Percentiles rank a stretch among this genome's conserved stretches.
Evolutionary conservation across 2,329 filamentous ascomycete species (phyloP).

Genomic region (Nemania sp.): DNA sequence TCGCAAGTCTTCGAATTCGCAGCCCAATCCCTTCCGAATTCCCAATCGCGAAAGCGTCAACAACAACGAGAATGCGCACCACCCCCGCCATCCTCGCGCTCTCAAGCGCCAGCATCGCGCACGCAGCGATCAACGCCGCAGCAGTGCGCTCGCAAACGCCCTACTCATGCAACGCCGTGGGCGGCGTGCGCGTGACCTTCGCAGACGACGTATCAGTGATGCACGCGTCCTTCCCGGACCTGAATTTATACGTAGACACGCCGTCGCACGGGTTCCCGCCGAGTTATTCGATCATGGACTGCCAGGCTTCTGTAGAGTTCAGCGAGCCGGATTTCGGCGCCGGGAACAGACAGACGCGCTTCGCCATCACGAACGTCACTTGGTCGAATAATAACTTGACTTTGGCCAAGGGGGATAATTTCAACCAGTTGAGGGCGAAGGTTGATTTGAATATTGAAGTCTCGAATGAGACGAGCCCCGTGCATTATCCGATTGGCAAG

Average conservation of each 20-base stretch:
- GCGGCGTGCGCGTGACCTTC: slow-evolving; percentile 14
- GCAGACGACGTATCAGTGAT: slow-evolving; percentile 17
- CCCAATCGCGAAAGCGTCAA: no score
- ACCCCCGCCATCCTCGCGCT: no score
- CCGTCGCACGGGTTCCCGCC: slow-evolving; percentile 22
- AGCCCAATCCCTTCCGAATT: no score
- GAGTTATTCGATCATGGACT: slow-evolving; percentile 18
- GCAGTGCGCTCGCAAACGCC: slow-evolving; percentile 20
- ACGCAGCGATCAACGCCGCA: slow-evolving; percentile 9
- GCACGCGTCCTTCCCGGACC: slow-evolving; percentile 20
- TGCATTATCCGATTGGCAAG: slow-evolving; percentile 22
- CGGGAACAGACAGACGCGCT: slow-evolving; percentile 13
- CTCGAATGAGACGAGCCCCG: slow-evolving; percentile 16
- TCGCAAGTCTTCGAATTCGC: no score
- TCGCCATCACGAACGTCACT: slow-evolving; percentile 20
- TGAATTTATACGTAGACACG: slow-evolving; percentile 17
- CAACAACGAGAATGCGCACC: no score
- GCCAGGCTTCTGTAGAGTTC: slow-evolving; percentile 12
- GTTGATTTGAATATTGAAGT: slow-evolving; percentile 19
- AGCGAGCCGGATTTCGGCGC: slow-evolving; percentile 16
- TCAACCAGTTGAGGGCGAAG: slow-evolving; percentile 8
- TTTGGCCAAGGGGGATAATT: slow-evolving; percentile 19
- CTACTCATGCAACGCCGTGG: slow-evolving; percentile 17
- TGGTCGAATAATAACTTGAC: slow-evolving; percentile 21
- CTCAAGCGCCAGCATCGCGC: slow-evolving; percentile 6